Base-by-base conservation (phyloP, 2,329 filamentous ascomycete genomes). In the Periconia digitata region DNA sequence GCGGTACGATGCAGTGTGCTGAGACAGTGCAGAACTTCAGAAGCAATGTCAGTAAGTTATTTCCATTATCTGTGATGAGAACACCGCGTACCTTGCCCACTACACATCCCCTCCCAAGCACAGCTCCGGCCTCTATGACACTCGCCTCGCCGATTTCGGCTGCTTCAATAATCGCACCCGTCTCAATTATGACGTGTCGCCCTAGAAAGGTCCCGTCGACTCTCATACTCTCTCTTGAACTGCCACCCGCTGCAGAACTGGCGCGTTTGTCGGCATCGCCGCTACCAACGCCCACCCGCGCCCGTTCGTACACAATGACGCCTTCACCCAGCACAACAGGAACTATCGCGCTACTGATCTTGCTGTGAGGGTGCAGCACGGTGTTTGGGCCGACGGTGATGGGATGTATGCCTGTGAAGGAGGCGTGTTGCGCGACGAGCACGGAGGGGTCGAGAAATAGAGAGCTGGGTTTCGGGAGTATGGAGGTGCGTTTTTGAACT, bases 291-390 rank as follows among this genome's bases (percentile, higher is more conserved):
- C 71, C 71, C 2, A 79, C 63, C 18, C 69, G 61, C 15, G 74
- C 74, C 29, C 77, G 77, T 63, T 97, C 94, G 58, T 87, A 84
- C 37, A 97, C 79, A 39, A 96, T 87, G 61, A 89, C 94, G 21
- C 72, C 71, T 37, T 71, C 67, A 0, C 74, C 75, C 7, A 79
- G 63, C 16, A 67, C 67, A 1, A 79, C 73, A 1, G 70, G 68
- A n/a, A 72, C 73, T 16, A 68, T 46, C 1, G 69, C 64, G 34
- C 75, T 74, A 32, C 66, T 69, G 23, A 79, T 65, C 43, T 64
- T 85, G 15, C 86, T 83, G 41, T 92, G 89, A 1, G 94, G 92
- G 63, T 97, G 92, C n/a, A 99, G 74, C 6, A 96, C 82, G 3
- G 84, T 86, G 63, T 90, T 85, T 20, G 88, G 80, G 47, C 86